A percentile compares a stretch with the other conserved stretches of the same genome.
Conservation (phyloP, 139 green algal species). For the Chlamydomonas applanata region DNA sequence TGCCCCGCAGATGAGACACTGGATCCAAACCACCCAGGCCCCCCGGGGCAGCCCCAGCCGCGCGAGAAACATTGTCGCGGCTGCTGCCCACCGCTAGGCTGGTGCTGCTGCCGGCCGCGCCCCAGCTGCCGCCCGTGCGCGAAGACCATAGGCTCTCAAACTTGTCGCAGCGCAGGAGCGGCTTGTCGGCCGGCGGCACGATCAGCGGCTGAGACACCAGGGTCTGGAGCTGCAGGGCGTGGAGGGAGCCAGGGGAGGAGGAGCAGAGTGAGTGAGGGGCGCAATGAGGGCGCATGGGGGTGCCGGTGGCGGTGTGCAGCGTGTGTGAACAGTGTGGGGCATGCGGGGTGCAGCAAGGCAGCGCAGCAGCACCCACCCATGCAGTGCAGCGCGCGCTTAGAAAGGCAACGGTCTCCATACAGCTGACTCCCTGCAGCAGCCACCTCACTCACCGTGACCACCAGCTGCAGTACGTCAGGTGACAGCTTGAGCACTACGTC, state of each 20-base stretch:
- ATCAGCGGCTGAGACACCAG: conserved; percentile 37
- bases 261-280: no score
- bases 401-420: no score
- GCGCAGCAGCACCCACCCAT: no score
- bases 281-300: no score
- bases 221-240: conserved; percentile 41
- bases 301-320: no score
- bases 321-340: no score
- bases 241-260: conserved; percentile 12
- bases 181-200: conserved; percentile 44
- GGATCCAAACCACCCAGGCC: conserved; percentile 40
- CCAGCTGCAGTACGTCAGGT: conserved; percentile 64
- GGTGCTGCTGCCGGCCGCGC: not conserved
- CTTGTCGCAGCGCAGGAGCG: conserved; percentile 50
- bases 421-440: no score
- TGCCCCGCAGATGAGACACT: conserved; percentile 42
- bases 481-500: conserved; percentile 63
- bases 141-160: conserved; percentile 70
- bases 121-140: not conserved
- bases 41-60: not conserved
- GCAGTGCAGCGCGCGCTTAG: no score
- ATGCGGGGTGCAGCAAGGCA: no score
- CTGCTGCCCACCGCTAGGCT: not conserved
- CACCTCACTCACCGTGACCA: conserved; percentile 8
- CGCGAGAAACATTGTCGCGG: not conserved